A percentile compares a stretch with the other conserved stretches of the same genome.
Conservation (phyloP, 78 protist genomes). For the Speleostelium caveatum region DNA sequence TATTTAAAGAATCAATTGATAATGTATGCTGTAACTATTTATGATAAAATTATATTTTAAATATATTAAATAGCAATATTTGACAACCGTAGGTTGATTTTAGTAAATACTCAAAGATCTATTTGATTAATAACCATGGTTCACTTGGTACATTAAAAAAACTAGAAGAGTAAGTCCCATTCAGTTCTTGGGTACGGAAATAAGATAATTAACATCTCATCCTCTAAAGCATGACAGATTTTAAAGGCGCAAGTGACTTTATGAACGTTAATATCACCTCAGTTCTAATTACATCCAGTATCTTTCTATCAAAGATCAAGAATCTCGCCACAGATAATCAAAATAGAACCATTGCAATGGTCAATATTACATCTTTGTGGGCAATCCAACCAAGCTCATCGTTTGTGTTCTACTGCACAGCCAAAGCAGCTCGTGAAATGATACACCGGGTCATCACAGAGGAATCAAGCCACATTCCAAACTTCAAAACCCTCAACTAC, state of each 20-base stretch:
- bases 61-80: neutral
- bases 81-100: neutral
- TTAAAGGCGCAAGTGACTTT: neutral
- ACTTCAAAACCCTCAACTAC: slow-evolving; percentile 42
- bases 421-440: slow-evolving; percentile 70
- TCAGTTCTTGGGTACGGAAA: no score
- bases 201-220: no score
- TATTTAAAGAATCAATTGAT: neutral
- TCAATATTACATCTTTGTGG: slow-evolving; percentile 41
- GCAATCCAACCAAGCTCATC: slow-evolving; percentile 45
- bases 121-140: slow-evolving; percentile 25
- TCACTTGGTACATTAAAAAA: neutral
- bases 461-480: slow-evolving; percentile 20
- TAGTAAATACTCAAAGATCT: slow-evolving; percentile 4
- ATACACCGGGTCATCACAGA: neutral
- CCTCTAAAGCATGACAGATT: slow-evolving; percentile 9
- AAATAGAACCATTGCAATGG: neutral
- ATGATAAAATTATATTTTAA: no score
- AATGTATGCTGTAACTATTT: neutral
- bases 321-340: neutral
- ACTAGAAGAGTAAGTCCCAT: neutral
- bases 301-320: slow-evolving; percentile 28
- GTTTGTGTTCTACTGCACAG: slow-evolving; percentile 38
- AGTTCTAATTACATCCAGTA: neutral
- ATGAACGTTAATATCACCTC: slow-evolving; percentile 40